Evolutionary conservation across 768 basidiomycete species (phyloP).

Genomic region (Candolleomyces eurysporus): DNA sequence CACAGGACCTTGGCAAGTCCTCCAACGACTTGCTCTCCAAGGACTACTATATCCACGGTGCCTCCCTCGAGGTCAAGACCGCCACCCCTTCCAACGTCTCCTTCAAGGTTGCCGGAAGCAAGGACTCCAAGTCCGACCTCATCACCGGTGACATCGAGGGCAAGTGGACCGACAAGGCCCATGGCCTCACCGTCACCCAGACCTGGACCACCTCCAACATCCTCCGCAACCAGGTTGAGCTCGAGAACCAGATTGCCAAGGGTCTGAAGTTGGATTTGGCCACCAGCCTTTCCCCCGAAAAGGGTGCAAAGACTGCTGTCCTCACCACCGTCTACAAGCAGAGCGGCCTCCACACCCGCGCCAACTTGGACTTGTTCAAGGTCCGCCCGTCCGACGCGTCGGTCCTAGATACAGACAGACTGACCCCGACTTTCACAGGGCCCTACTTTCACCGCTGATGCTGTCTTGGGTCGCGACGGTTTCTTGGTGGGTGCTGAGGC

Average conservation of each 20-base stretch:
- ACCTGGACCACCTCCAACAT: conserved; percentile 94
- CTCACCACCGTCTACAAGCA: conserved; percentile 91
- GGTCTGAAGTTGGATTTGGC: conserved; percentile 94
- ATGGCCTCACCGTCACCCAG: conserved; percentile 92
- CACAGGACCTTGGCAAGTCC: conserved; percentile 92
- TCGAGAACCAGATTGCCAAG: conserved; percentile 96
- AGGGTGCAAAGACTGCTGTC: conserved; percentile 80
- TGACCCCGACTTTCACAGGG: conserved; percentile 51
- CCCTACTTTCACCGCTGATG: conserved; percentile 95
- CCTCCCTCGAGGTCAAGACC: conserved; percentile 82
- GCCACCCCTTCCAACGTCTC: conserved; percentile 84
- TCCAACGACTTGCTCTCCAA: conserved; percentile 91
- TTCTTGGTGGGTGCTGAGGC: conserved; percentile 97
- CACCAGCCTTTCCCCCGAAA: conserved; percentile 83
- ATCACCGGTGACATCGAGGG: conserved; percentile 94
- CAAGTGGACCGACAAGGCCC: conserved; percentile 88
- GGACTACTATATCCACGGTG: conserved; percentile 84
- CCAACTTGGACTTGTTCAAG: conserved; percentile 91
- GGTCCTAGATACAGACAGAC: neutral
- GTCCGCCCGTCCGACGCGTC: conserved; percentile 37
- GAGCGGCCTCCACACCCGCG: conserved; percentile 90
- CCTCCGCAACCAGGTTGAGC: conserved; percentile 88
- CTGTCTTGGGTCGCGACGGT: conserved; percentile 93
- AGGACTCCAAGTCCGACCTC: conserved; percentile 66
- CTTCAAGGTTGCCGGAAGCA: conserved; percentile 90